Conservation (phyloP, 768 basidiomycete genomes). For the Termitomyces sp. region DNA sequence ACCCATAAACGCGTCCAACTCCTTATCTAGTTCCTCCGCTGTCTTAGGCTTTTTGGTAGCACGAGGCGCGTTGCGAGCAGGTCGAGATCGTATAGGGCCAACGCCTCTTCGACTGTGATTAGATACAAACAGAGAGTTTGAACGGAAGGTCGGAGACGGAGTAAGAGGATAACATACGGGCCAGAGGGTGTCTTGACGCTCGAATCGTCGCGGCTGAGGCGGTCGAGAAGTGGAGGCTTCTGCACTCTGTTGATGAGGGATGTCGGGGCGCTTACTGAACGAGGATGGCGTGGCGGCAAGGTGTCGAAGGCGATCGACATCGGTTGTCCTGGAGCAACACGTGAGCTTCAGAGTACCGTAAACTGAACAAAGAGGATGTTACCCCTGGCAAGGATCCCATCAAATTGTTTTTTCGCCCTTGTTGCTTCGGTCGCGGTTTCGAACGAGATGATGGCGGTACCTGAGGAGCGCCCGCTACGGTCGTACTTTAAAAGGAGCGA, state of each 20-base stretch:
- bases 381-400: slow-evolving; percentile 91
- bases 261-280: slow-evolving; percentile 48
- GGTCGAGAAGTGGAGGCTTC: slow-evolving; percentile 67
- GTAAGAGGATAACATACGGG: slow-evolving; percentile 30
- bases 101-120: slow-evolving; percentile 30
- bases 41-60: slow-evolving; percentile 60
- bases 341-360: slow-evolving; percentile 5
- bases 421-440: slow-evolving; percentile 78
- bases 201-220: slow-evolving; percentile 50
- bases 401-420: slow-evolving; percentile 78
- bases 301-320: slow-evolving; percentile 69
- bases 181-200: slow-evolving; percentile 30
- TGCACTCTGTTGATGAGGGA: slow-evolving; percentile 75
- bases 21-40: slow-evolving; percentile 81
- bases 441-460: slow-evolving; percentile 76
- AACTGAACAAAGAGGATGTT: slow-evolving; percentile 14
- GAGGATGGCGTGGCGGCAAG: slow-evolving; percentile 41
- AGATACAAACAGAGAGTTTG: neutral
- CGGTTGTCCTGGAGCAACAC: slow-evolving; percentile 57
- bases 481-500: slow-evolving; percentile 72
- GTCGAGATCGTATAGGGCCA: slow-evolving; percentile 50
- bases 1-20: slow-evolving; percentile 85
- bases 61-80: slow-evolving; percentile 30
- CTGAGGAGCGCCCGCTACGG: slow-evolving; percentile 89
- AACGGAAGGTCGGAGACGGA: neutral